Evolutionary conservation across 139 green algal genomes (phyloP), one percentile per base, ranked within the genome.

Genomic region (Ostreobium quekettii): DNA sequence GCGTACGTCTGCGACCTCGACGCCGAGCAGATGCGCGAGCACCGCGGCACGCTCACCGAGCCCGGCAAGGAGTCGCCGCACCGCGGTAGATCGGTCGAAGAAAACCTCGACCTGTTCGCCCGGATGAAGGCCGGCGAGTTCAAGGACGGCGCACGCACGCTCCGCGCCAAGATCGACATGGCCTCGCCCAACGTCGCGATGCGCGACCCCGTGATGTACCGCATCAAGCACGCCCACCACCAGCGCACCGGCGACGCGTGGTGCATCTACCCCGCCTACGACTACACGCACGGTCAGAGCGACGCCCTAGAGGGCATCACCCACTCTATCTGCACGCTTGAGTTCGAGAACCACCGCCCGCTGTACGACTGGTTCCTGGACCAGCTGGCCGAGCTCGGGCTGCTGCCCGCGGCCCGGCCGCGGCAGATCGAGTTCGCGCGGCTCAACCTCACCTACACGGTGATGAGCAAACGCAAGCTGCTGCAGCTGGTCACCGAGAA

Each of bases 381-480:
- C n/a, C n/a, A 53, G 46, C 19, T 53, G 15, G 46, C 19, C 46
- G 46, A 19, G 19, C 46, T 53, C 15, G 8, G 4, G 3, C 60
- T 37, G 4, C 35, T 37, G 22, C 36, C 35, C 36, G 36, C 8
- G 33, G n/a, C 60, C 3, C 35, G 24, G n/a, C 4, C 5, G 26
- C 1, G 31, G 36, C 76, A 89, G 85, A 47, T n/a, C n/a, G n/a
- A n/a, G n/a, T n/a, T n/a, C n/a, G n/a, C n/a, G n/a, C n/a, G n/a
- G n/a, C 72, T 91, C n/a, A 89, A 88, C 78, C 88, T 91, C 60
- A 73, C 89, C 35, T 77, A 88, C 76, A 91, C 89, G 32, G 79
- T 98, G 42, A 75, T 99, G 36, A 92, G 81, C 56, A 99, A 99
- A 84, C 85, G 94, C 66, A 99, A 99, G 86, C 86, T 99, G 47